Evolutionary conservation across 805 yeast genomes (phyloP).

Genomic region (Teunomyces tritomae): DNA sequence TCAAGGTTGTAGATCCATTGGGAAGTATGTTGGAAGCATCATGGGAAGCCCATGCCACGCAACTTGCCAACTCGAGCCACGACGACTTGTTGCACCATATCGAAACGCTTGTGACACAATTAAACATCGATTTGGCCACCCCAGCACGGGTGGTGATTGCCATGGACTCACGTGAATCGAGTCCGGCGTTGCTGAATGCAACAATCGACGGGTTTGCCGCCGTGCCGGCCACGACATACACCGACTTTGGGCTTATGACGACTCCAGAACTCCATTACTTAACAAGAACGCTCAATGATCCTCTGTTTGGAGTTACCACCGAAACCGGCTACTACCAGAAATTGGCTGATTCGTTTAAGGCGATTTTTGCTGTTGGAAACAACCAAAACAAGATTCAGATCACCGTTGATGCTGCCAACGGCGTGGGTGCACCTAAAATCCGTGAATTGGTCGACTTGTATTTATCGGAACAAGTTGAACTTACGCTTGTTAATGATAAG

Average conservation of each 20-base stretch:
- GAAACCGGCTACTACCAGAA: slow-evolving; percentile 72
- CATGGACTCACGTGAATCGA: slow-evolving; percentile 85
- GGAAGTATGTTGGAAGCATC: slow-evolving; percentile 83
- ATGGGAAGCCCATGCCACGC: slow-evolving; percentile 85
- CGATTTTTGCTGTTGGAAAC: slow-evolving; percentile 32
- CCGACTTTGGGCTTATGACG: slow-evolving; percentile 70
- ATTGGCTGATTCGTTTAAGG: slow-evolving; percentile 51
- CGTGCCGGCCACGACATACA: slow-evolving; percentile 38
- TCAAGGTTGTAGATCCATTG: slow-evolving; percentile 84
- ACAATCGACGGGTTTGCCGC: slow-evolving; percentile 60
- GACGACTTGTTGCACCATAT: slow-evolving; percentile 43
- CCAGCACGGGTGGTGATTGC: slow-evolving; percentile 63
- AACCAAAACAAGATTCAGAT: slow-evolving; percentile 37
- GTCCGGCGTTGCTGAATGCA: slow-evolving; percentile 60
- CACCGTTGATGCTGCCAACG: slow-evolving; percentile 89
- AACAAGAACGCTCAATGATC: slow-evolving; percentile 70
- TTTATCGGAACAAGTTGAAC: slow-evolving; percentile 40
- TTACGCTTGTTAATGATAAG: slow-evolving; percentile 51
- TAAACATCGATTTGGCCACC: slow-evolving; percentile 45
- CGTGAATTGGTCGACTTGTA: slow-evolving; percentile 43
- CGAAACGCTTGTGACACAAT: slow-evolving; percentile 31
- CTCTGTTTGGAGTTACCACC: slow-evolving; percentile 56
- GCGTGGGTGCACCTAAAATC: slow-evolving; percentile 88
- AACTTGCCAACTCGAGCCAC: slow-evolving; percentile 66
- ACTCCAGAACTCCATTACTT: slow-evolving; percentile 94